Base-by-base conservation (phyloP, 805 yeast species). In the Candida stauntonica region DNA sequence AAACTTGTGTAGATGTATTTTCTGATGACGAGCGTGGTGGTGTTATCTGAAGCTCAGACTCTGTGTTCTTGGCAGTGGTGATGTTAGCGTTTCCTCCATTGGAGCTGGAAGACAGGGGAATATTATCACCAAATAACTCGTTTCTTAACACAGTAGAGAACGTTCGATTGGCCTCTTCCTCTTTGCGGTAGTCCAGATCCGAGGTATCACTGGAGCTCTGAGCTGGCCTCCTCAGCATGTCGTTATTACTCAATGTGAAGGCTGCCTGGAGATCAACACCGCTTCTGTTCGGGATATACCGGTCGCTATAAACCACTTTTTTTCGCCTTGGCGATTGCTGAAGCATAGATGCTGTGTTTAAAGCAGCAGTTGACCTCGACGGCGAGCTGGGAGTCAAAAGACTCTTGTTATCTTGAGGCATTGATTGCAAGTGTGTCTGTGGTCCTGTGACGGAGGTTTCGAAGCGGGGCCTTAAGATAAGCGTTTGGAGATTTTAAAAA, bases 201-300 rank as follows among this genome's bases (percentile, higher is more conserved):
- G 72, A 49, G 2, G 47, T 38, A 5, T 49, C 52, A 7, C 42
- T 41, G 24, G 52, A 53, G 35, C 18, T 28, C 16, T 57, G 60
- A 32, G 58, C 60, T 29, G 60, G 54, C 14, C 51, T 51, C 17
- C 53, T 46, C 17, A 46, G 35, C 2, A 31, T 13, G 14, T 50
- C 54, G 17, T 42, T 46, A 33, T 45, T 47, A 32, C 47, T 45
- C 38, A 47, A 39, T 32, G 51, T 51, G 42, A 51, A 52, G 6
- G 96, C 96, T 0, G 96, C 87, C 53, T 86, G 93, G 13, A 91
- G 65, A 52, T 87, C 94, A 18, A 87, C 75, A 1, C 95, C 96
- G 2, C 86, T 79, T 34, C 99, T 64, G 44, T 76, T 79, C 5
- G 99, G 99, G 19, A 93, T 86, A 59, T 79, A 87, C 39, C 98